A percentile compares a stretch with the other conserved stretches of the same genome.
phyloP scores from a whole-genome alignment of 1,284 basidiomycete species.

The Fereydounia khargensis region DNA sequence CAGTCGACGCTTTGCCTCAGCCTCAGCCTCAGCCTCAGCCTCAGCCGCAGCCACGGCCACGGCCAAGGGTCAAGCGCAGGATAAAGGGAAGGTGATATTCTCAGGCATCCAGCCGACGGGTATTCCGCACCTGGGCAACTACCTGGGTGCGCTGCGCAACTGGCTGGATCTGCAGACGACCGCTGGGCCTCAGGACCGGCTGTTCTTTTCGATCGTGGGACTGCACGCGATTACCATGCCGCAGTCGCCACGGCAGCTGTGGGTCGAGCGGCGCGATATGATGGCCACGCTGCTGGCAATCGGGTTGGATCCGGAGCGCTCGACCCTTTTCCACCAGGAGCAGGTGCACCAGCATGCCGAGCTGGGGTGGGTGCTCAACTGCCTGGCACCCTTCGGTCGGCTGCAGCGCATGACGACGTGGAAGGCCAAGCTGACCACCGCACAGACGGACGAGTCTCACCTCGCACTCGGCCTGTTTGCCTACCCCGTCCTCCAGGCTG shows the following conservation, averaged over 20 bases:
- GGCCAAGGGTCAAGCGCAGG: too few relatives aligned
- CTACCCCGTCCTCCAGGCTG: constrained; percentile 90
- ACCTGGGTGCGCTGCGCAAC: constrained; percentile 81
- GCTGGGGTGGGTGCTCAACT: constrained; percentile 86
- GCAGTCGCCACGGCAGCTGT: constrained; percentile 29
- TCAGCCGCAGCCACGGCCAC: background rate
- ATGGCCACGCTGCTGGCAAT: constrained; percentile 79
- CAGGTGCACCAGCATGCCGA: constrained; percentile 82
- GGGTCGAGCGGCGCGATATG: constrained; percentile 66
- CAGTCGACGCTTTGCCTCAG: constrained; percentile 5
- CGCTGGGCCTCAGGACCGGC: constrained; percentile 61
- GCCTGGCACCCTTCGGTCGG: constrained; percentile 77
- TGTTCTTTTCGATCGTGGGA: constrained; percentile 81
- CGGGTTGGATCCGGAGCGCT: constrained; percentile 76
- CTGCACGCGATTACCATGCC: constrained; percentile 59
- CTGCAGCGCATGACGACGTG: constrained; percentile 89
- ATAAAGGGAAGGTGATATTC: constrained; percentile 67
- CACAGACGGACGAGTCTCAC: constrained; percentile 76
- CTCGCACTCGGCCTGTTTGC: constrained; percentile 82
- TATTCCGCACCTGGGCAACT: constrained; percentile 86
- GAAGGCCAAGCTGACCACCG: too few relatives aligned
- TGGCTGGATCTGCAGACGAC: constrained; percentile 78
- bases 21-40: background rate
- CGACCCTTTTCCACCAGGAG: constrained; percentile 82
- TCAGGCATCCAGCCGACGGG: constrained; percentile 83